Evolutionary conservation across 768 basidiomycete species (phyloP), one percentile per base, ranked within the genome.

Genomic region (Suillus brevipes): DNA sequence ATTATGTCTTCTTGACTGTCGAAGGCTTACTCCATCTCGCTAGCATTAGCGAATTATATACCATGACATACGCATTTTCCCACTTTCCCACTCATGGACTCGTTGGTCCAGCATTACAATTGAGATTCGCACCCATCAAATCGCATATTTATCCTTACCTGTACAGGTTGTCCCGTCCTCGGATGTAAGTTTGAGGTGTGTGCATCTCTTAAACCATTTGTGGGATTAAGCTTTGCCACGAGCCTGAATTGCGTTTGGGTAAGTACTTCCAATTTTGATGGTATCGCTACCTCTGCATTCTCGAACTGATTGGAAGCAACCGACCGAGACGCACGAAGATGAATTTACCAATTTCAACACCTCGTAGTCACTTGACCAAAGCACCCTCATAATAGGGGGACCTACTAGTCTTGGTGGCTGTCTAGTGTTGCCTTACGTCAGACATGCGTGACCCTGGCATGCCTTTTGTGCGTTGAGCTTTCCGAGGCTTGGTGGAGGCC

Each of bases 401-500:
- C 23, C 23, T 8, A 40, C 14, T 40, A 16, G 31, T 52, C 28
- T 53, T 31, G 28, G 52, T 31, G 52, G 28, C 52, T 53, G 52
- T 53, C 28, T 16, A 18, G 31, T 53, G 28, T 53, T 52, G 58
- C 25, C 42, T 59, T 59, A 59, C 28, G 58, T 59, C 58, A 59
- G 38, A 59, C n/a, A 42, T 42, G 28, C 10, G 25, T 58, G 57
- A 58, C 25, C 25, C 5, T 36, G 25, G 12, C 58, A 59, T 59
- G 58, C 58, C 40, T 40, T 59, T 42, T 13, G 34, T 12, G 53
- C 53, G 3, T 55, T 55, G 31, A 36, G 34, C 25, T 14, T 62
- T 59, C 34, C 53, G 53, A 62, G 20, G 49, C 47, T 50, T 55
- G 20, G 61, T 50, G 55, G 36, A 62, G 61, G 25, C 45, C 61